Evolutionary conservation across 202 grass and related monocot genomes (phyloP).

Genomic region (Setaria italica): DNA sequence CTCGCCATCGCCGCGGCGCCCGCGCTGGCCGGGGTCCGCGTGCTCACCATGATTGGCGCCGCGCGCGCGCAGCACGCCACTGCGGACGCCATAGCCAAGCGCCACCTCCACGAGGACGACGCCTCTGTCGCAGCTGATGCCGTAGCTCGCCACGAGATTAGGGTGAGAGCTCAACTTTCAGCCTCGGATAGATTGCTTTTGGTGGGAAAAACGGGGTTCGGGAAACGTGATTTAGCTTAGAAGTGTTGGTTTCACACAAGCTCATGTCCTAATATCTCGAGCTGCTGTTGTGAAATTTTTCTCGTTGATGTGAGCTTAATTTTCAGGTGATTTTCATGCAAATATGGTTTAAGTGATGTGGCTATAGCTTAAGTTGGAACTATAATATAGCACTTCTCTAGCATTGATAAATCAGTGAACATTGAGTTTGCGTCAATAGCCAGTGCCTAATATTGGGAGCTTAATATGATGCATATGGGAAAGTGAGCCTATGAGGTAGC

Average conservation of each 20-base stretch:
- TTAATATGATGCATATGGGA: conserved; percentile 13
- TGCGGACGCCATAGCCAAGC: conserved; percentile 76
- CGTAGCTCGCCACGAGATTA: conserved; percentile 84
- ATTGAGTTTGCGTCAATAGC: conserved; percentile 1
- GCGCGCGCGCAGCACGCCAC: conserved; percentile 85
- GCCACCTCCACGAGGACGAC: conserved; percentile 60
- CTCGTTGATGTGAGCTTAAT: neutral
- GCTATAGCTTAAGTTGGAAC: neutral
- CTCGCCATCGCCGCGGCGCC: conserved; percentile 55
- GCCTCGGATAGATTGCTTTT: conserved; percentile 23
- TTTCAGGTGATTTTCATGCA: conserved; percentile 26
- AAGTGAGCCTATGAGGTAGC: neutral
- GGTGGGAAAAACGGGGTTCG: neutral
- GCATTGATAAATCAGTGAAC: neutral
- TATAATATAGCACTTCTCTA: neutral
- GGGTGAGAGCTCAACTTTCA: conserved; percentile 61
- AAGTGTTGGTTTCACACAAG: neutral
- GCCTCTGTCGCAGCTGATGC: conserved; percentile 69
- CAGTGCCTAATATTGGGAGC: neutral
- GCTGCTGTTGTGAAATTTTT: conserved; percentile 3
- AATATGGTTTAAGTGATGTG: neutral
- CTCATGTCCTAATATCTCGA: neutral
- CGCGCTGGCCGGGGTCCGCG: conserved; percentile 66
- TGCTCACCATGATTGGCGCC: conserved; percentile 76
- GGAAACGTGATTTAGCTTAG: conserved; percentile 21